Evolutionary conservation across 2,329 filamentous ascomycete genomes (phyloP).

Genomic region (Fusarium sp.): DNA sequence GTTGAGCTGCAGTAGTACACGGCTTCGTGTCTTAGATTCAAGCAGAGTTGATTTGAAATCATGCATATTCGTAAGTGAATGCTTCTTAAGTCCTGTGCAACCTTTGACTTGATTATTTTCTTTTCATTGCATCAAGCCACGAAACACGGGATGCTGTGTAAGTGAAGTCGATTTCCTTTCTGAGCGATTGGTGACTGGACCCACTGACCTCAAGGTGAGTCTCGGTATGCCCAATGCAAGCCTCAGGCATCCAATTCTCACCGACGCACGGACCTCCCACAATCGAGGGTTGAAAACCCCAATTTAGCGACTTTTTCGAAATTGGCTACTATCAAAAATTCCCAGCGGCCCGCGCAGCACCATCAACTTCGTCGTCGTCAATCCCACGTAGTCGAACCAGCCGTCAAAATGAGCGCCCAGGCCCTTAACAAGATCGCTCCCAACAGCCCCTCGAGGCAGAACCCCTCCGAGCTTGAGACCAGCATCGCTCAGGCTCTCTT

Average conservation of each 20-base stretch:
- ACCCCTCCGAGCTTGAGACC: constrained; percentile 96
- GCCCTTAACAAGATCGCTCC: constrained; percentile 97
- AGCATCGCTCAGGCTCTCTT: constrained; percentile 96
- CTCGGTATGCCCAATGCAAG: background rate
- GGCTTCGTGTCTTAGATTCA: background rate
- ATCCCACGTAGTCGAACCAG: constrained; percentile 48
- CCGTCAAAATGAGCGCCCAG: constrained; percentile 70
- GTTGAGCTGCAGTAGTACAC: constrained; percentile 2
- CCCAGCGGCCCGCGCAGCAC: constrained; percentile 35
- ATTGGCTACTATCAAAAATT: constrained; percentile 45
- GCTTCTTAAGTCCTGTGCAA: background rate
- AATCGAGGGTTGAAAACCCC: constrained; percentile 53
- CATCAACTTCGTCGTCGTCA: constrained; percentile 42
- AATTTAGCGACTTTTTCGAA: constrained; percentile 50
- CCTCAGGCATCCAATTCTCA: constrained; percentile 30
- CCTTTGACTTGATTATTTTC: background rate
- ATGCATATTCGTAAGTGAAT: background rate
- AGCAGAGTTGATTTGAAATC: constrained; percentile 10
- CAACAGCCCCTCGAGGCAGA: constrained; percentile 96
- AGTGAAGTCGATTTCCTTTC: constrained; percentile 1
- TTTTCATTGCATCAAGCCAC: background rate
- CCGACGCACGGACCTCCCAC: constrained; percentile 25
- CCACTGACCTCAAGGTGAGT: background rate
- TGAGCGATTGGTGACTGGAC: background rate
- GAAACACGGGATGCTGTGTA: constrained; percentile 10